These are phyloP conservation scores for Ceratocystis ficicola DNA, from an alignment of 2,329 filamentous ascomycete species.

Conservation along the genomic window DNA sequence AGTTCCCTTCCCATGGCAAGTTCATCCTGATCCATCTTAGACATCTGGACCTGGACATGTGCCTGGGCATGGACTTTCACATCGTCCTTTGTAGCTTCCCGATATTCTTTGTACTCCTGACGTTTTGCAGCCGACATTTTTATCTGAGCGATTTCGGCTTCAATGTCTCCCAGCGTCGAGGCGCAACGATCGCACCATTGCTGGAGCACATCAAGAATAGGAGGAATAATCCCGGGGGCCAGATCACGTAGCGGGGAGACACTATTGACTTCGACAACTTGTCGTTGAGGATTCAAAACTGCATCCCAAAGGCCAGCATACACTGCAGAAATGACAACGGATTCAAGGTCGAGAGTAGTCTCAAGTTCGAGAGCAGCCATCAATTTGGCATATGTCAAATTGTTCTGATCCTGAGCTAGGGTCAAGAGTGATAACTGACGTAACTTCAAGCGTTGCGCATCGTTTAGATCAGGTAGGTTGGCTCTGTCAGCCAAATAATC, in stretches of 20 bases:
- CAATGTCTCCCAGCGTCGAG: conserved; percentile 59
- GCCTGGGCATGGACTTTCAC: not conserved
- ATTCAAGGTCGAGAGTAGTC: conserved; percentile 61
- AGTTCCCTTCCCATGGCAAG: not conserved
- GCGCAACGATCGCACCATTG: conserved; percentile 72
- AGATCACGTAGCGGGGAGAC: conserved; percentile 81
- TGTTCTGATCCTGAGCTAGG: conserved; percentile 54
- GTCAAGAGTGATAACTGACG: conserved; percentile 81
- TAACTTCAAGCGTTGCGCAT: conserved; percentile 68
- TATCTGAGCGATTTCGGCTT: conserved; percentile 51
- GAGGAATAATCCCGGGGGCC: conserved; percentile 55
- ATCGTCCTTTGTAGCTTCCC: not conserved
- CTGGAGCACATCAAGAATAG: conserved; percentile 54
- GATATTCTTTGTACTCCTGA: conserved; percentile 22
- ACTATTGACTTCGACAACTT: conserved; percentile 63
- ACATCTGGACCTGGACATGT: not conserved
- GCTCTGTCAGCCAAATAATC: conserved; percentile 46
- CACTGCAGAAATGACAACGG: conserved; percentile 73
- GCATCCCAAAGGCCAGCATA: conserved; percentile 74
- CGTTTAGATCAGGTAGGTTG: conserved; percentile 56
- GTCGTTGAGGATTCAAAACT: conserved; percentile 67
- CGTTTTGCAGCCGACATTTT: conserved; percentile 26
- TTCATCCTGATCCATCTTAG: not conserved
- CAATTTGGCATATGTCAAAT: conserved; percentile 63
- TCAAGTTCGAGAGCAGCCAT: conserved; percentile 54